Base-by-base conservation (phyloP, 345 rosid genomes). In the Leavenworthia alabamica region DNA sequence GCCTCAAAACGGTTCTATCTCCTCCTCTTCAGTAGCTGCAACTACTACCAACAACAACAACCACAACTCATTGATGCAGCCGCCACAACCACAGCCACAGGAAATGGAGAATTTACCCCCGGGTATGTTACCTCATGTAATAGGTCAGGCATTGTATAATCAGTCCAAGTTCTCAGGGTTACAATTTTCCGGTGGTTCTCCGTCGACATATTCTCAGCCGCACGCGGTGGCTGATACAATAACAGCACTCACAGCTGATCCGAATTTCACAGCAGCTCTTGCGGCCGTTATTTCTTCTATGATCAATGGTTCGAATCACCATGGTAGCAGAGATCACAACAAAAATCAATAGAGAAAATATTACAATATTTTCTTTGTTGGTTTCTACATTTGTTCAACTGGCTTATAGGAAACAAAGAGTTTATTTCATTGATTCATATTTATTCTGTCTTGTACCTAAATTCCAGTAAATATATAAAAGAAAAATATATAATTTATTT, bases 81-180 rank as follows among this genome's bases (percentile, higher is more conserved):
- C 47, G 3, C 39, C 39, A 6, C 56, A 62, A 2, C 72, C 22
- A 12, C 68, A 19, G 1, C 67, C 44, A 5, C 66, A 46, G 7
- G 44, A 72, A 58, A 58, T 72, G 72, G 6, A 56, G n/a, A 72
- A 72, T 52, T 33, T 66, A 19, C 51, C 62, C 0, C 44, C 55
- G 23, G 41, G 50, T 13, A 64, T 59, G 71, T 6, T 64, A 46
- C 88, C 88, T 45, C 96, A 81, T 15, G 81, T 73, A 28, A 78
- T 86, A 32, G 86, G 88, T n/a, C 95, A 88, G 32, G 74, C 84
- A 10, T 71, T 83, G 13, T 81, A 86, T 62, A 92, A 86, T 50
- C 95, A 92, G 60, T 86, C 98, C 9, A 92, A 83, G 48, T 87
- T 89, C 75, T 89, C 96, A 0, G 97, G 97, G 42, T 70, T 93